Conservation (phyloP, 2,329 filamentous ascomycete species). For the Didymella segeticola region DNA sequence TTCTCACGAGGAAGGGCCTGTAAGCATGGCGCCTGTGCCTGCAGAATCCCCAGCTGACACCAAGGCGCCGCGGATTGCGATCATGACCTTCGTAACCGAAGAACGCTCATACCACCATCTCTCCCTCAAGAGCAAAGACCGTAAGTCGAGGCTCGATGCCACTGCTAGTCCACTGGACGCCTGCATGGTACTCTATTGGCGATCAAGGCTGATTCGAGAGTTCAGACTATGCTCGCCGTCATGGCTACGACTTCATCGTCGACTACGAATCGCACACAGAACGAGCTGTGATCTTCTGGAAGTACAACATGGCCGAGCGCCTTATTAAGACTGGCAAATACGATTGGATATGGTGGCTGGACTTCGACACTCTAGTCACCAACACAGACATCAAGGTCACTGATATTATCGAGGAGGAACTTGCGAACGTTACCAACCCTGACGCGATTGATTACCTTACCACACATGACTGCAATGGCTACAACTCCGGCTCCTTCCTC, state of each 20-base stretch:
- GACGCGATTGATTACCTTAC: slow-evolving; percentile 48
- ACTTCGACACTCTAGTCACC: slow-evolving; percentile 52
- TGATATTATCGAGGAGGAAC: slow-evolving; percentile 45
- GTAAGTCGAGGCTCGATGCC: slow-evolving; percentile 26
- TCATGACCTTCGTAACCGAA: slow-evolving; percentile 48
- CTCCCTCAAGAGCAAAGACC: slow-evolving; percentile 48
- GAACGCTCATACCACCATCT: slow-evolving; percentile 47
- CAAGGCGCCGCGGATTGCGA: slow-evolving; percentile 37
- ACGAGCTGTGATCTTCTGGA: slow-evolving; percentile 45
- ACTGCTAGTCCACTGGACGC: not conserved
- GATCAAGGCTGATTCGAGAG: not conserved
- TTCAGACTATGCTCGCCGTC: slow-evolving; percentile 49
- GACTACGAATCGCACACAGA: slow-evolving; percentile 48
- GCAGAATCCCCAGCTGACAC: slow-evolving; percentile 15
- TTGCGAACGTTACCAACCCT: slow-evolving; percentile 38
- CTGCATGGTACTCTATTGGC: not conserved
- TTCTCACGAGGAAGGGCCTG: slow-evolving; percentile 18
- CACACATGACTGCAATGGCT: slow-evolving; percentile 50
- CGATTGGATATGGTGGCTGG: slow-evolving; percentile 54
- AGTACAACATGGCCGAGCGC: slow-evolving; percentile 49
- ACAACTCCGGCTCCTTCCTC: slow-evolving; percentile 51
- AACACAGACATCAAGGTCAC: slow-evolving; percentile 47
- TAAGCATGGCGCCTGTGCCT: slow-evolving; percentile 16
- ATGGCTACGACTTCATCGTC: slow-evolving; percentile 50
- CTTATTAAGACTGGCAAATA: slow-evolving; percentile 43